These are phyloP conservation scores for Cyathus striatus DNA, from an alignment of 768 basidiomycete genomes.

Conservation along the genomic window DNA sequence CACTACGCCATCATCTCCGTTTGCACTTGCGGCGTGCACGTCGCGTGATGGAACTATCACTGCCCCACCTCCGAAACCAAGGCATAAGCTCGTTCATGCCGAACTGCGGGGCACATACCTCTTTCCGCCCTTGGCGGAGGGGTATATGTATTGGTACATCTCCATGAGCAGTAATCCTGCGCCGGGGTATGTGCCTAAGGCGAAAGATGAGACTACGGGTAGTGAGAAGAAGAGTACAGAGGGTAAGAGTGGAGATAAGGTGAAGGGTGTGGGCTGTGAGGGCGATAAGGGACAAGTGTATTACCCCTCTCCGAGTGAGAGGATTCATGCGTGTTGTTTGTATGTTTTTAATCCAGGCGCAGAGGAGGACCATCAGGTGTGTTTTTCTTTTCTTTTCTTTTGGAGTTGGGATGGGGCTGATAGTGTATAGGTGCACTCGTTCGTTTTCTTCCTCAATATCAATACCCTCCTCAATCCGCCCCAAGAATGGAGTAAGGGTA, in stretches of 20 bases:
- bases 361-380: constrained; percentile 29
- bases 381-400: too few relatives aligned
- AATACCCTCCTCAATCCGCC: constrained; percentile 31
- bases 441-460: constrained; percentile 45
- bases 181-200: constrained; percentile 33
- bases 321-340: constrained; percentile 44
- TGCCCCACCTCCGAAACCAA: too few relatives aligned
- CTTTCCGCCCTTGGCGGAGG: constrained; percentile 38
- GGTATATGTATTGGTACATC: constrained; percentile 49
- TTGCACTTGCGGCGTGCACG: constrained; percentile 25
- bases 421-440: constrained; percentile 43
- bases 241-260: too few relatives aligned
- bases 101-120: too few relatives aligned
- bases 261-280: too few relatives aligned
- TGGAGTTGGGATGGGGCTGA: too few relatives aligned
- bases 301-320: constrained; percentile 41
- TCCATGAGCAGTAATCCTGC: constrained; percentile 49
- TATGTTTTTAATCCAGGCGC: constrained; percentile 38
- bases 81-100: too few relatives aligned
- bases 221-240: too few relatives aligned
- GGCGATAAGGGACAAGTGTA: too few relatives aligned
- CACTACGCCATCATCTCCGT: constrained; percentile 19
- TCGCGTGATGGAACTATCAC: too few relatives aligned
- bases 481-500: constrained; percentile 17
- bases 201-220: constrained; percentile 8